Base-by-base conservation (phyloP, 306 rosid species). In the Potentilla sterilis region DNA sequence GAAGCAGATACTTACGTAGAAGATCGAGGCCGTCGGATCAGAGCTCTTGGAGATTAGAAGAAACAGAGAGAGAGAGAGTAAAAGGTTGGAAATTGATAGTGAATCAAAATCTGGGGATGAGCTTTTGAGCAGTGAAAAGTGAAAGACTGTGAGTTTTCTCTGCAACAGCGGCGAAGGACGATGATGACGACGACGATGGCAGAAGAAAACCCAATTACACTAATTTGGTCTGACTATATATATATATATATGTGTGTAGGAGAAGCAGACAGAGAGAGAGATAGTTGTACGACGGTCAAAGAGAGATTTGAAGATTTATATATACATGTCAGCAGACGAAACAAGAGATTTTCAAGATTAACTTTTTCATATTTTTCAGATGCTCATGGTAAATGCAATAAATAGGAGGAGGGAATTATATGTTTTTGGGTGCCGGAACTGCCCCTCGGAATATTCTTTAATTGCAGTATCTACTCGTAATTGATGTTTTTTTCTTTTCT, bases 11-110 rank as follows among this genome's bases (percentile, higher is more conserved):
- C 92, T 86, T 88, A 87, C 97, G 98, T 91, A 79, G 82, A 80
- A 85, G 91, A 95, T 86, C 86, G 83, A 59, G 77, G 87, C 89
- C 98, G 96, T 88, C 78, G 86, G 92, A 93, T 89, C 85, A 87
- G 85, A 86, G 80, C 67, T 35, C 40, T 48, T 68, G 43, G 55
- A 66, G 72, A 44, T 70, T 72, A 47, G 78, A 57, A 81, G 13
- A 28, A 10, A 72, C 37, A 68, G 35, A 69, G 61, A 84, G n/a
- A 75, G 55, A 72, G 79, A 49, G 67, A 13, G 71, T 71, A 62
- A 82, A 21, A 21, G 62, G 1, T 59, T 59, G 2, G 32, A 3
- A 4, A 28, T 28, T 51, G 6, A 12, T 1, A 28, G 28, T 59
- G 38, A 28, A 28, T 24, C 65, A 24, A 12, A 58, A 59, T 59